Percentiles rank a stretch among this genome's conserved stretches.
These are phyloP conservation scores for Tricholoma saponaceum DNA, from an alignment of 768 basidiomycete genomes.

Conservation along the genomic window DNA sequence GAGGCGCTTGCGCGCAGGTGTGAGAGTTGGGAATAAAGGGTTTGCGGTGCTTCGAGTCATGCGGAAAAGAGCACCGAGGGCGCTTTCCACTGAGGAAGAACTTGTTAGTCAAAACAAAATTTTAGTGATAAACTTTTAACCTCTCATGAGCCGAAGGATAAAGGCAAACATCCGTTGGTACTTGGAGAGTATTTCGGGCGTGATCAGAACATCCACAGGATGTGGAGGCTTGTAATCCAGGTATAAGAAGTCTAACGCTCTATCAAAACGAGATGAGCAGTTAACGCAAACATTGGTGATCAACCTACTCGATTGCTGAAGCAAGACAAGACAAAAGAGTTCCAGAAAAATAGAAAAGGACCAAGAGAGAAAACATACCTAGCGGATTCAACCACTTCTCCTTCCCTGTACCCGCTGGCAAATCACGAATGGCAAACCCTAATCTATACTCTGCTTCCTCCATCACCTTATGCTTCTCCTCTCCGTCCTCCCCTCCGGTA, in stretches of 20 bases:
- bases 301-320: conserved; percentile 43
- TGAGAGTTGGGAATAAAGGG: conserved; percentile 58
- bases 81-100: conserved; percentile 54
- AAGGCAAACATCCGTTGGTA: conserved; percentile 84
- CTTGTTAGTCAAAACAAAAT: conserved; percentile 1
- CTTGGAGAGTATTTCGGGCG: conserved; percentile 69
- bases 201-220: conserved; percentile 71
- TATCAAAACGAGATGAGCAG: conserved; percentile 22
- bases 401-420: conserved; percentile 57
- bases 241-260: conserved; percentile 86
- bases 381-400: conserved; percentile 82
- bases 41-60: conserved; percentile 42
- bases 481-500: conserved; percentile 10
- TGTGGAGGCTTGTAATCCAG: conserved; percentile 87
- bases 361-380: conserved; percentile 44
- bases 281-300: conserved; percentile 1
- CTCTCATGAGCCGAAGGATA: conserved; percentile 74
- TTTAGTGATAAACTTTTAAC: conserved; percentile 31
- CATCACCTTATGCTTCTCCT: conserved; percentile 24
- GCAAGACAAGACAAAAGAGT: not conserved
- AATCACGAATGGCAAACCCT: conserved; percentile 80
- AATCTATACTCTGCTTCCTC: conserved; percentile 72
- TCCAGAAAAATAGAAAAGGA: not conserved
- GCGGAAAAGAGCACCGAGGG: conserved; percentile 60
- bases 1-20: conserved; percentile 47